Conservation (phyloP, 2,329 filamentous ascomycete genomes). For the Verticillium zaregamsianum region DNA sequence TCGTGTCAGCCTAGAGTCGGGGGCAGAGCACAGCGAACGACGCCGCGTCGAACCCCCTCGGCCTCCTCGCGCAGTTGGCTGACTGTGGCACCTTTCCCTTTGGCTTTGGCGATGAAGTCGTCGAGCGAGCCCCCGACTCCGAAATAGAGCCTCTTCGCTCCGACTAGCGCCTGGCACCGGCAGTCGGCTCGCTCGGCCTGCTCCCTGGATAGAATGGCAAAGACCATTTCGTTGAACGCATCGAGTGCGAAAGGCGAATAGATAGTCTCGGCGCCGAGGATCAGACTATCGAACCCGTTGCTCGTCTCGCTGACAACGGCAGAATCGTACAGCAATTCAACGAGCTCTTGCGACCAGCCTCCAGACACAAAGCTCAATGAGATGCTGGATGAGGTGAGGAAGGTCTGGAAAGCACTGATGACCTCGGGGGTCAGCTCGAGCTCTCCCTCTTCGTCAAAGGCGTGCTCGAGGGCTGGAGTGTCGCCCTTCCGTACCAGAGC, state of each 20-base stretch:
- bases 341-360: constrained; percentile 65
- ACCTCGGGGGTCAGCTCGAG: constrained; percentile 59
- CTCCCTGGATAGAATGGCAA: constrained; percentile 51
- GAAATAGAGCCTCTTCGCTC: constrained; percentile 78
- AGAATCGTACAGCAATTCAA: constrained; percentile 48
- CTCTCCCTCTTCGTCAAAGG: constrained; percentile 52
- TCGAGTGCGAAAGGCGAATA: constrained; percentile 70
- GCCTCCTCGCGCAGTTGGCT: constrained; percentile 52
- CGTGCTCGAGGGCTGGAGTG: constrained; percentile 34
- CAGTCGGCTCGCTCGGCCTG: constrained; percentile 16
- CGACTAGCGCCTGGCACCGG: constrained; percentile 52
- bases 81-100: constrained; percentile 43
- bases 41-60: constrained; percentile 57
- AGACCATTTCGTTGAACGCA: constrained; percentile 64
- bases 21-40: constrained; percentile 46
- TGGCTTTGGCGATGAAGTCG: constrained; percentile 59
- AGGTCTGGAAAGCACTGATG: constrained; percentile 51
- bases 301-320: constrained; percentile 2
- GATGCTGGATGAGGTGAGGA: constrained; percentile 47
- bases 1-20: background rate
- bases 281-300: constrained; percentile 33
- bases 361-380: constrained; percentile 67
- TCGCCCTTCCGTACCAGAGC: constrained; percentile 39
- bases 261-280: constrained; percentile 78
- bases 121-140: constrained; percentile 79